Conservation (phyloP, 164 flowering plant genomes). For the Protea cynaroides region DNA sequence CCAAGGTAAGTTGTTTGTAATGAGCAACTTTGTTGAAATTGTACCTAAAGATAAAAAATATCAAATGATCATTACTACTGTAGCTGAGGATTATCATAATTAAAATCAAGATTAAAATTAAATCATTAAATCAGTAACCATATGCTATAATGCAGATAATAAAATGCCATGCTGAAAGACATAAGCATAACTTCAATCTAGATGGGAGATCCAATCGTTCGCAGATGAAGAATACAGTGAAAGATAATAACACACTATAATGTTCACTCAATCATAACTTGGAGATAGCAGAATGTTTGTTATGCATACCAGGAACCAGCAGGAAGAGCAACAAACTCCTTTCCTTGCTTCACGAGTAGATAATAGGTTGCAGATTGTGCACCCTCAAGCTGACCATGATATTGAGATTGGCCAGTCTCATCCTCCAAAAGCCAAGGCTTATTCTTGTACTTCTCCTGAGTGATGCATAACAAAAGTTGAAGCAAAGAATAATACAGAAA, state of each 20-base stretch:
- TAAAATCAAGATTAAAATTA: background rate
- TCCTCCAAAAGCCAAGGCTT: constrained; percentile 96
- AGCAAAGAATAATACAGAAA: background rate
- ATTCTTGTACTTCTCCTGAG: constrained; percentile 88
- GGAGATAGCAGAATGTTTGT: background rate
- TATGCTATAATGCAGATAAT: background rate
- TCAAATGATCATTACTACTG: background rate
- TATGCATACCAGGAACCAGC: constrained; percentile 88
- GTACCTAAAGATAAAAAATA: constrained; percentile 44
- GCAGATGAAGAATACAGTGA: background rate
- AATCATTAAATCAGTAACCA: background rate
- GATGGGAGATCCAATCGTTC: background rate
- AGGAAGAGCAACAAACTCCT: constrained; percentile 92
- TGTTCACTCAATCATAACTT: background rate
- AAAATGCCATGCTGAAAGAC: background rate
- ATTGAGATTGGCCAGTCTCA: constrained; percentile 89
- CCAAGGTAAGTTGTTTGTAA: constrained; percentile 95
- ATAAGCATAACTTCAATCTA: background rate
- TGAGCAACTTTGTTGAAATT: constrained; percentile 97
- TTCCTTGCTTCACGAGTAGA: constrained; percentile 74
- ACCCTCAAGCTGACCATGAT: constrained; percentile 90
- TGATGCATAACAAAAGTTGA: constrained; percentile 9
- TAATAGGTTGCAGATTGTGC: constrained; percentile 85
- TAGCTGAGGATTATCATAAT: background rate
- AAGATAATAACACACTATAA: background rate